Base-by-base conservation (phyloP, 2,329 filamentous ascomycete species). In the Zymoseptoria tritici region DNA sequence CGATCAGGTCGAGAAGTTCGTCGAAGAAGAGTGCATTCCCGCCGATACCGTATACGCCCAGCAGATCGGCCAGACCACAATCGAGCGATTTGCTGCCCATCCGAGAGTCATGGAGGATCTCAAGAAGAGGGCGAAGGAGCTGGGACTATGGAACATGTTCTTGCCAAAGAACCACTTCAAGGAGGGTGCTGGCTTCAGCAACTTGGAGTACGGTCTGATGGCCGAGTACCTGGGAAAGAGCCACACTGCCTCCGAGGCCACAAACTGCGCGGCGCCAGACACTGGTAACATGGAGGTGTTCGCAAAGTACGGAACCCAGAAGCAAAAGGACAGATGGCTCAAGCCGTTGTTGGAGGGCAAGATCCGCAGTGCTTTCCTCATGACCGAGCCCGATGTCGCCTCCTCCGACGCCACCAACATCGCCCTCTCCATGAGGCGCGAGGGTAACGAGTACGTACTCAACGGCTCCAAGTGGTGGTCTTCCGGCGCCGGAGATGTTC, bases 401-500 rank as follows among this genome's bases (percentile, higher is more conserved):
- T 77, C 75, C 22, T 79, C 77, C 5, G 79, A 81, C 62, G 79
- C 79, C 16, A 81, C 79, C 24, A 77, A 81, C 66, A 79, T 81
- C 64, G 62, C 58, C 19, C 80, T 99, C 73, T 83, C 81, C 60
- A 97, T 99, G 73, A 83, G 79, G 66, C 85, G 84, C 60, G 91
- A 97, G 66, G 93, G 92, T 9, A 85, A 94, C 71, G 85, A 94
- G 68, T 97, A 94, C 72, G 85, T 97, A 19, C 82, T 99, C 57
- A 97, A 97, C 72, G 94, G 94, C 59, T 83, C 85, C 85, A 99
- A 99, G 90, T 99, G 94, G 94, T 99, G 94, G 94, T 96, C 91
- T 26, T 96, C 90, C 64, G 94, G 94, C 66, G 91, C 92, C 19
- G 94, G 94, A 60, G 94, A 99, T 77, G 89, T 88, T 60, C 85